These are phyloP conservation scores for Beauveria asiatica DNA, from an alignment of 2,329 filamentous ascomycete species.

Conservation along the genomic window DNA sequence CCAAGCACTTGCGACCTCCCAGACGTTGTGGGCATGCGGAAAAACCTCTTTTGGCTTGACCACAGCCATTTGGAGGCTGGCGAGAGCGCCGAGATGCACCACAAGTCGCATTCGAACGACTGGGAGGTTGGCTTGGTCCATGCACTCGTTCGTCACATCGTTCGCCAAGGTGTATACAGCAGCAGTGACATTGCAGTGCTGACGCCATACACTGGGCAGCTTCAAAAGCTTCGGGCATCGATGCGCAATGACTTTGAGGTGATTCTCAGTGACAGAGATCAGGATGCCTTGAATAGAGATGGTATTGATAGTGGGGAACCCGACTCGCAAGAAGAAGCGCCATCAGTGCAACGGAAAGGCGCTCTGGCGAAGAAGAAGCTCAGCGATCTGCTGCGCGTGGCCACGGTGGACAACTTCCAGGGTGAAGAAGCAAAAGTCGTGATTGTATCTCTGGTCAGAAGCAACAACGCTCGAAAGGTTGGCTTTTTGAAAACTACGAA, in stretches of 20 bases:
- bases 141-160: conserved; percentile 55
- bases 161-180: conserved; percentile 54
- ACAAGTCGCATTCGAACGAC: conserved; percentile 43
- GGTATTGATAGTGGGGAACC: conserved; percentile 24
- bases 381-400: conserved; percentile 30
- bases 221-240: conserved; percentile 38
- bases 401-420: conserved; percentile 69
- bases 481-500: conserved; percentile 62
- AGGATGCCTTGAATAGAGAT: conserved; percentile 37
- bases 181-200: conserved; percentile 59
- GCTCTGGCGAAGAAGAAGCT: conserved; percentile 38
- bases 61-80: conserved; percentile 40
- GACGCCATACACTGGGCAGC: conserved; percentile 55
- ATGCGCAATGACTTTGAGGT: conserved; percentile 48
- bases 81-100: conserved; percentile 22
- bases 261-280: conserved; percentile 54
- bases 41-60: conserved; percentile 54
- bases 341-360: conserved; percentile 15
- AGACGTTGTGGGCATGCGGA: conserved; percentile 42
- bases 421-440: conserved; percentile 68
- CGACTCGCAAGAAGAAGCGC: conserved; percentile 11
- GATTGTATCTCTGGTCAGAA: conserved; percentile 61
- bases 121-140: conserved; percentile 58
- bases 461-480: conserved; percentile 48
- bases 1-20: conserved; percentile 30